These are phyloP conservation scores for Russula ochroleuca DNA, from an alignment of 768 basidiomycete species.

Conservation along the genomic window DNA sequence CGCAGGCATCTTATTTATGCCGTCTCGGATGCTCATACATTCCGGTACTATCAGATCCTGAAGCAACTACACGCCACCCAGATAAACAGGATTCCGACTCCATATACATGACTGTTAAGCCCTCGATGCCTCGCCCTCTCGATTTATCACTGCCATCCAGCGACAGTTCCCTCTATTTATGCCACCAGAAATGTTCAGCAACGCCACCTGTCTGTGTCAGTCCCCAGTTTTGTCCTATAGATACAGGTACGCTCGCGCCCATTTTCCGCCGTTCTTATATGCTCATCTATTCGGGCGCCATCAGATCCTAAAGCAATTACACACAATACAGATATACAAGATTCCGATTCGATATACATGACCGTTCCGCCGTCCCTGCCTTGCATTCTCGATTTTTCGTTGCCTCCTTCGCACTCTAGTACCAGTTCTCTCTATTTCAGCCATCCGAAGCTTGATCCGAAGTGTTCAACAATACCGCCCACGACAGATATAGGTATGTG, in stretches of 20 bases:
- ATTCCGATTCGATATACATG: no score
- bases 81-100: neutral
- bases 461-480: neutral
- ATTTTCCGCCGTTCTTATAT: no score
- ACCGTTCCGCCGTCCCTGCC: no score
- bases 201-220: no score
- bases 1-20: neutral
- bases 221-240: no score
- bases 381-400: no score
- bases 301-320: no score
- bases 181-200: neutral
- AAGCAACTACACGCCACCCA: neutral
- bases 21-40: neutral
- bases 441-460: no score
- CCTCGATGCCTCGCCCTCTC: neutral
- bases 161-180: neutral
- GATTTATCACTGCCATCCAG: neutral
- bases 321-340: no score
- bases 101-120: constrained; percentile 4
- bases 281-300: no score
- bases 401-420: neutral
- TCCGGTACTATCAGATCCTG: neutral
- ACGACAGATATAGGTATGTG: neutral
- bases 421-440: no score
- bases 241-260: no score